Base-by-base conservation (phyloP, 2,329 filamentous ascomycete species). In the Monilinia fructicola region DNA sequence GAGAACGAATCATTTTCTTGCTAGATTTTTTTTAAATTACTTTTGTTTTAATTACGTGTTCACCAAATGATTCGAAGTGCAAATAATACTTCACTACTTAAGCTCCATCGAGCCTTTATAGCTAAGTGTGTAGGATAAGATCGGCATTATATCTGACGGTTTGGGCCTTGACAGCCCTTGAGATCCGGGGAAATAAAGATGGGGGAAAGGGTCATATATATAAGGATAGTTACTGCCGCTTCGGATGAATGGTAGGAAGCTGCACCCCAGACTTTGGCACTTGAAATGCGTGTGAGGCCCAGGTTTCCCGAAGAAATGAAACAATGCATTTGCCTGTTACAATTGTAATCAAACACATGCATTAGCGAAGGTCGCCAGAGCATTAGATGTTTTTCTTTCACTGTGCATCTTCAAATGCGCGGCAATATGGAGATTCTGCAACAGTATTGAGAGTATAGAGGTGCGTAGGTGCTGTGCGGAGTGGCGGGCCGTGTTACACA, bases 401-500 rank as follows among this genome's bases (percentile, higher is more conserved):
- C 9, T 7, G 2, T 6, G 31, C 9, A 38, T 50, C 4, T 60
- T 3, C 40, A 18, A n/a, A 60, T 60, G n/a, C 23, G n/a, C n/a
- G 44, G 16, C 4, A 38, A 38, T 50, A 50, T 23, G 44, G 28
- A 60, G 46, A 23, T 60, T 10, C 12, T 38, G n/a, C 48, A 28
- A 42, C 42, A 21, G 14, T 62, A 62, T 54, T 23, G 11, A n/a
- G 54, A 42, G 11, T 31, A 23, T 4, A 42, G 48, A 35, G 21
- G n/a, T 54, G 23, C 7, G 16, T 42, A 54, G 46, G 40, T 28
- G 31, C 38, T 42, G n/a, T 42, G 48, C 60, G 60, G 60, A 63
- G 35, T 55, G 35, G 42, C 64, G 64, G 64, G 55, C 64, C 64
- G 64, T 66, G 63, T 59, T 26, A 65, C 63, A 65, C 54, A 59